A percentile compares a stretch with the other conserved stretches of the same genome.
Conservation (phyloP, 2,329 filamentous ascomycete genomes). For the Colletotrichum plurivorum region DNA sequence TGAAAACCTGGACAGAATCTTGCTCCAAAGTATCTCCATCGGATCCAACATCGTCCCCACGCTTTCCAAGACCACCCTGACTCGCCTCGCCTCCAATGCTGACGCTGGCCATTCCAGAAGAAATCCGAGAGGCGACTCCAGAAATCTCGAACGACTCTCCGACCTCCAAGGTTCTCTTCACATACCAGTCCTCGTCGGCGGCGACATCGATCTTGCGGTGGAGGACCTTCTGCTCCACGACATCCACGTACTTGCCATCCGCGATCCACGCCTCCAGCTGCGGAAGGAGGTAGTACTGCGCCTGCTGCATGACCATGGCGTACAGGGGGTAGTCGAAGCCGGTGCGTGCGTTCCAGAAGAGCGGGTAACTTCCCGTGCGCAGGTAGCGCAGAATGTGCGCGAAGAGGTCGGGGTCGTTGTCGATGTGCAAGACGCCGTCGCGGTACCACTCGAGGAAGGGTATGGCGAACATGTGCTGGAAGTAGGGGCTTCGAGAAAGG, state of each 20-base stretch:
- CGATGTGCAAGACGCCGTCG: conserved; percentile 45
- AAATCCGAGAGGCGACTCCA: conserved; percentile 1
- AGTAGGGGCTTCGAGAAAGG: conserved; percentile 33
- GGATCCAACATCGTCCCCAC: background rate
- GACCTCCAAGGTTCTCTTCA: background rate
- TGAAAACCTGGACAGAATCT: conserved; percentile 2
- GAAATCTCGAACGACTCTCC: conserved; percentile 20
- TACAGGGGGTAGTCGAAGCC: conserved; percentile 54
- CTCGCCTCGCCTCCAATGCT: background rate
- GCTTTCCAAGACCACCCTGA: background rate
- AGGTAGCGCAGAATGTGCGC: conserved; percentile 52
- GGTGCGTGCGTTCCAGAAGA: conserved; percentile 49
- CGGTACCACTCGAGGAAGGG: conserved; percentile 29
- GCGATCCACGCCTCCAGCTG: conserved; percentile 46
- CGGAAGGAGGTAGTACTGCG: conserved; percentile 49
- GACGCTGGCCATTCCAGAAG: background rate
- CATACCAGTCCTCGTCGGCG: conserved; percentile 17
- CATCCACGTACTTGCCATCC: conserved; percentile 40
- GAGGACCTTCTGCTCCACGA: conserved; percentile 36
- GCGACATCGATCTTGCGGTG: conserved; percentile 19
- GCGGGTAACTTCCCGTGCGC: conserved; percentile 49
- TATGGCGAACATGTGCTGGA: conserved; percentile 31
- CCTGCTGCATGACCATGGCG: conserved; percentile 49
- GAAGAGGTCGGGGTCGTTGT: conserved; percentile 54
- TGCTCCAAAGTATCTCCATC: background rate